Evolutionary conservation across 1,139 yeast species (phyloP), one percentile per base, ranked within the genome.

Genomic region (Geotrichum armillariae): DNA sequence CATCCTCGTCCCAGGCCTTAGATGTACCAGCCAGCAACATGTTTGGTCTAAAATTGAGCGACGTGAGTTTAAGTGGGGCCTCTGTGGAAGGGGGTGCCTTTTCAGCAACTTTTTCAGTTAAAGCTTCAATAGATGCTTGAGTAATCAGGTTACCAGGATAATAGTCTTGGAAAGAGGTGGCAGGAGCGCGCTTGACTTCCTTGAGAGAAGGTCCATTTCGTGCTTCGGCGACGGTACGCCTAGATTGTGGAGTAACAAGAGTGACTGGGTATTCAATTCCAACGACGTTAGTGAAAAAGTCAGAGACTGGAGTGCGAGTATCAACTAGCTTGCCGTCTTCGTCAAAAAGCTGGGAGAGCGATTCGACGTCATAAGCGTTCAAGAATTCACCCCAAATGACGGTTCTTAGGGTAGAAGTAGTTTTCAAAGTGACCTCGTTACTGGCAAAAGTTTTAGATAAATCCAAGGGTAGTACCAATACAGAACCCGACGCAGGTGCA

Each of bases 91-190:
- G n/a, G 1, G 61, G 62, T 11, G 56, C 60, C 5, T 64, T 54
- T n/a, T 55, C 49, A n/a, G 21, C 35, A 4, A 48, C 37, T 12
- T 31, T 23, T 16, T 36, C 12, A 8, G 33, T n/a, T 1, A 48
- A 41, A 12, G 45, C 47, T 4, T 62, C 67, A 22, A 70, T 56
- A 6, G 73, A 68, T 21, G 64, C 66, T 16, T 66, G 60, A 0
- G 74, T 62, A 47, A 71, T 59, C 37, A 75, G 54, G 43, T 73
- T 62, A 16, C 73, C 65, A 1, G 80, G 79, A 54, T 57, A 75
- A 49, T 72, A 69, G 56, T 75, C 79, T 50, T 74, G 79, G 59
- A 73, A 75, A 7, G 63, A 52, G 0, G 74, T 60, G 3, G 35
- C 47, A 2, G 60, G 53, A 2, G 29, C 31, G 17, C 53, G 50